phyloP scores from a whole-genome alignment of 495 filamentous ascomycete species.

The Aspergillus nidulans region DNA sequence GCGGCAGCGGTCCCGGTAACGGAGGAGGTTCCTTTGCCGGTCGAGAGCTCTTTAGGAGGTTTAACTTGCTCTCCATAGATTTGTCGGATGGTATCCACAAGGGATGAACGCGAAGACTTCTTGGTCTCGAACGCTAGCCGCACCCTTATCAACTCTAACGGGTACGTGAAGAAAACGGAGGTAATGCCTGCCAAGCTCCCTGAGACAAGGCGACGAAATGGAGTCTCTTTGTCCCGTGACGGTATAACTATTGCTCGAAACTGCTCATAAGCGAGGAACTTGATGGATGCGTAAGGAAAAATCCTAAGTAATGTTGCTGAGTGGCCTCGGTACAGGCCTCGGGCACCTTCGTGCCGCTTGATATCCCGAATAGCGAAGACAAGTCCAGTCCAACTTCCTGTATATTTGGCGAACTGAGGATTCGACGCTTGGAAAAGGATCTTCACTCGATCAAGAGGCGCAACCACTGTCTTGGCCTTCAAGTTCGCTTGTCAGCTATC shows the following conservation, averaged over 20 bases:
- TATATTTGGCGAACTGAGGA: constrained; percentile 89
- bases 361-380: constrained; percentile 76
- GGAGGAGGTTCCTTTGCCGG: constrained; percentile 10
- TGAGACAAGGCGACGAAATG: constrained; percentile 68
- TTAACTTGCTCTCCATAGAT: constrained; percentile 73
- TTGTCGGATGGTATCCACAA: constrained; percentile 67
- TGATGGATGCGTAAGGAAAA: constrained; percentile 96
- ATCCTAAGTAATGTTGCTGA: constrained; percentile 91
- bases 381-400: constrained; percentile 79
- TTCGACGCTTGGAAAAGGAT: constrained; percentile 97
- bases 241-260: constrained; percentile 73
- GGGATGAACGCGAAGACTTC: constrained; percentile 55
- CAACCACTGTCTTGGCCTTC: constrained; percentile 95
- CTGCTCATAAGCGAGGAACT: constrained; percentile 97
- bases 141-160: constrained; percentile 86
- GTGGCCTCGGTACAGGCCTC: constrained; percentile 86
- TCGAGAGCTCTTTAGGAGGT: constrained; percentile 21
- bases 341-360: constrained; percentile 63
- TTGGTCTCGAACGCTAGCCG: constrained; percentile 92
- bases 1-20: constrained; percentile 28
- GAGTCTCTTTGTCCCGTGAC: constrained; percentile 68
- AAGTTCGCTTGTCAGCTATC: constrained; percentile 4
- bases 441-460: constrained; percentile 94
- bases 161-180: constrained; percentile 93
- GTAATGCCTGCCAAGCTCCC: constrained; percentile 82